These are phyloP conservation scores for Nothopassalora personata DNA, from an alignment of 2,329 filamentous ascomycete genomes.

Conservation along the genomic window DNA sequence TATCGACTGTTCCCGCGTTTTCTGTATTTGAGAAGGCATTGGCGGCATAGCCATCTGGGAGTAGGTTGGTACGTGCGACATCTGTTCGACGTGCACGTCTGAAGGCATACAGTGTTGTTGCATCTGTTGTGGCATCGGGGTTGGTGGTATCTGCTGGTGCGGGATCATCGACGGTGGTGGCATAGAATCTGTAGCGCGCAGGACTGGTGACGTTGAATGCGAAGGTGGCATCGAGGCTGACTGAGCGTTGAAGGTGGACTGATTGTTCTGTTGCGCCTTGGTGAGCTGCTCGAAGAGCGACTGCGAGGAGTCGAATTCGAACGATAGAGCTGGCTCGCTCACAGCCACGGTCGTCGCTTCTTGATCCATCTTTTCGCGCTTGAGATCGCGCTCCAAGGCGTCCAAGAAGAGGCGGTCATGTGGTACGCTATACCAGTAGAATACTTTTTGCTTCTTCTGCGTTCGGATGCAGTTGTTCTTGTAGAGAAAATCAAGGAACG, in stretches of 20 bases:
- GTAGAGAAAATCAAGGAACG: constrained; percentile 97
- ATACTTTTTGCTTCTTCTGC: constrained; percentile 99
- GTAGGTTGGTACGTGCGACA: constrained; percentile 64
- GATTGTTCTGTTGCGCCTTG: constrained; percentile 97
- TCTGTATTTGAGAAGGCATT: constrained; percentile 67
- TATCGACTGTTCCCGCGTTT: constrained; percentile 79
- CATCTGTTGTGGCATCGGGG: constrained; percentile 27
- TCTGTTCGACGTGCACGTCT: constrained; percentile 54
- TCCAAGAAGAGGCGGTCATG: constrained; percentile 97
- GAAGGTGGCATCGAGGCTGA: constrained; percentile 52
- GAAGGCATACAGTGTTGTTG: constrained; percentile 34
- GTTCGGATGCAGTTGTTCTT: constrained; percentile 99
- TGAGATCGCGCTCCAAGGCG: constrained; percentile 91
- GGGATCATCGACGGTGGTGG: constrained; percentile 81
- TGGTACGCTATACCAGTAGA: constrained; percentile 99
- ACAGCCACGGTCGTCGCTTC: constrained; percentile 95
- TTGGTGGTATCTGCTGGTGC: constrained; percentile 24
- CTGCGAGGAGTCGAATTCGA: constrained; percentile 98
- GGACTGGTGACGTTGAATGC: constrained; percentile 80
- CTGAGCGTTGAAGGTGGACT: constrained; percentile 68
- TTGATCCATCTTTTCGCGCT: constrained; percentile 99
- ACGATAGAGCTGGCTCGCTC: constrained; percentile 93
- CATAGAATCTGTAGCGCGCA: constrained; percentile 90
- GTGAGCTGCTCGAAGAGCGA: constrained; percentile 99
- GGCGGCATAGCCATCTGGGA: constrained; percentile 66